Evolutionary conservation across 1,139 yeast species (phyloP).

Genomic region (Kodamaea alishanica): DNA sequence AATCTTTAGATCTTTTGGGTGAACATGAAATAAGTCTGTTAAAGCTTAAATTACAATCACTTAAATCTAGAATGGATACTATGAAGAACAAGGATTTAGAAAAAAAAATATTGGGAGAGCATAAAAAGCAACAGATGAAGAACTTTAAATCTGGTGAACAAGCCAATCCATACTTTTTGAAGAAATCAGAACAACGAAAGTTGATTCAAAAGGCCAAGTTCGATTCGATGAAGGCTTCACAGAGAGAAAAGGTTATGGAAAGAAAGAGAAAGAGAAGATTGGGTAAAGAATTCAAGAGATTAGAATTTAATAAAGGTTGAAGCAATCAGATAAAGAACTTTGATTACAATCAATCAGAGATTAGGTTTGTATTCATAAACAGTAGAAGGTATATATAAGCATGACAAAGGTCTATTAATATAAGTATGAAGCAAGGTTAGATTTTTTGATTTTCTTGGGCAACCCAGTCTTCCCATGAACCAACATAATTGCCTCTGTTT

Average conservation of each 20-base stretch:
- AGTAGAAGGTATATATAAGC: background rate
- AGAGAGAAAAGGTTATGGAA: conserved; percentile 85
- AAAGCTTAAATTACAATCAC: conserved; percentile 52
- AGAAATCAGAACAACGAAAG: conserved; percentile 78
- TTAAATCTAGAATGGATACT: conserved; percentile 74
- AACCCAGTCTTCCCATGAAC: conserved; percentile 87
- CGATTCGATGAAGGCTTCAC: conserved; percentile 76
- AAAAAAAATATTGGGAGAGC: conserved; percentile 53
- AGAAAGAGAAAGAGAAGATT: conserved; percentile 90
- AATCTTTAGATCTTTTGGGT: conserved; percentile 41
- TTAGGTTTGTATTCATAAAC: background rate
- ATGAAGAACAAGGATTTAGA: conserved; percentile 76
- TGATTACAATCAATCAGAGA: background rate
- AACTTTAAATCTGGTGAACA: conserved; percentile 48
- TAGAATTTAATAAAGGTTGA: conserved; percentile 47
- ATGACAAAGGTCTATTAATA: conserved; percentile 1
- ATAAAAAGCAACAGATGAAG: conserved; percentile 46
- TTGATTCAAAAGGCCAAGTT: conserved; percentile 85
- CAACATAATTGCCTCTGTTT: conserved; percentile 72
- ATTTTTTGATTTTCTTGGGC: conserved; percentile 34
- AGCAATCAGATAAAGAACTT: background rate
- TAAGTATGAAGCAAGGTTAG: background rate
- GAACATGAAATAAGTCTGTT: conserved; percentile 52
- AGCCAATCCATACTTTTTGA: conserved; percentile 57
- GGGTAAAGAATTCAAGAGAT: conserved; percentile 83